Conservation (phyloP, 2,329 filamentous ascomycete genomes). For the Orbilia ellipsospora region DNA sequence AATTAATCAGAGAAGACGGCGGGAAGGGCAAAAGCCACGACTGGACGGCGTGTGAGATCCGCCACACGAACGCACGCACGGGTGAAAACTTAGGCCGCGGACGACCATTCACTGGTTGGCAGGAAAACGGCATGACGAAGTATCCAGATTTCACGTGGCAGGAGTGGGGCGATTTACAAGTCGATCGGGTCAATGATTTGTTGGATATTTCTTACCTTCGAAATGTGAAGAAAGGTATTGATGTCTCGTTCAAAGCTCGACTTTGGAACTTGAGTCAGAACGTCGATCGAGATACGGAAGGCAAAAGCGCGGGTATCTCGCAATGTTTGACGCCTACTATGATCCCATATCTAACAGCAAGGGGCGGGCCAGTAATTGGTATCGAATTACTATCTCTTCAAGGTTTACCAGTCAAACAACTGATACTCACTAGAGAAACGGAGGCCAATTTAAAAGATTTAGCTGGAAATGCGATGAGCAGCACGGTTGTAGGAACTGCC, state of each 20-base stretch:
- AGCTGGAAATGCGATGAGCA: constrained; percentile 83
- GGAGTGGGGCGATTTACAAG: constrained; percentile 64
- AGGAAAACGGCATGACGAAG: constrained; percentile 67
- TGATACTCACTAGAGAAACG: constrained; percentile 74
- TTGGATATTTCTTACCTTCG: constrained; percentile 72
- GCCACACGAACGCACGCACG: constrained; percentile 70
- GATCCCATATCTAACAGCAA: constrained; percentile 70
- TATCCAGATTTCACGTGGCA: constrained; percentile 70
- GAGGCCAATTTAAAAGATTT: constrained; percentile 74
- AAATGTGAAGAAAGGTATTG: constrained; percentile 22
- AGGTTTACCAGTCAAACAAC: constrained; percentile 72
- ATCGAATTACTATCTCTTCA: constrained; percentile 74
- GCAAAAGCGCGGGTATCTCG: constrained; percentile 68
- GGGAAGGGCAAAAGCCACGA: constrained; percentile 61
- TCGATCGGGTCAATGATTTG: constrained; percentile 73
- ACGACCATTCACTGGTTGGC: constrained; percentile 72
- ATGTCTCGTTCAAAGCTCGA: constrained; percentile 62
- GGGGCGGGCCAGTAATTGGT: constrained; percentile 72
- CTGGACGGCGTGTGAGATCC: constrained; percentile 70
- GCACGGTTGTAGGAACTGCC: constrained; percentile 75
- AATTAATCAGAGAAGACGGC: constrained; percentile 62
- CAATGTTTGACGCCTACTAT: constrained; percentile 77
- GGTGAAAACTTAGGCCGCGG: constrained; percentile 67
- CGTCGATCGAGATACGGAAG: constrained; percentile 70
- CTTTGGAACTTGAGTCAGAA: constrained; percentile 78